Evolutionary conservation across 345 rosid genomes (phyloP).

Genomic region (Diplotaxis tenuifolia): DNA sequence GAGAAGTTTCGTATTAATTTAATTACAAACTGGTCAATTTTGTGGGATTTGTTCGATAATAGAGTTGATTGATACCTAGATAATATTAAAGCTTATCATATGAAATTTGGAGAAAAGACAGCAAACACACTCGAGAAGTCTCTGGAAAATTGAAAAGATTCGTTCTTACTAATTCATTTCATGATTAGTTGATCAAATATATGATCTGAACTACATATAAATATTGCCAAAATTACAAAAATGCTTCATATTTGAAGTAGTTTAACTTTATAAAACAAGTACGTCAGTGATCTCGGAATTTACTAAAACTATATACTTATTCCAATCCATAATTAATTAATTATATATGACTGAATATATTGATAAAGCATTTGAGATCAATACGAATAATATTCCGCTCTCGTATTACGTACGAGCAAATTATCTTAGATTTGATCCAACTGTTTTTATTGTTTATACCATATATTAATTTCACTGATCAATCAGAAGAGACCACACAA

Average conservation of each 20-base stretch:
- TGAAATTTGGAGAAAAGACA: conserved; percentile 15
- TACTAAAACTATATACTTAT: neutral
- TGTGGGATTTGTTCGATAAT: conserved; percentile 22
- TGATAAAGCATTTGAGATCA: neutral
- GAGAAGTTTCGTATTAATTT: conserved; percentile 1
- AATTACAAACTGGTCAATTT: conserved; percentile 14
- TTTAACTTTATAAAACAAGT: neutral
- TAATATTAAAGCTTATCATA: conserved; percentile 22
- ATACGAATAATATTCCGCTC: neutral
- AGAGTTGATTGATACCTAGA: conserved; percentile 28
- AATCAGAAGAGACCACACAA: neutral
- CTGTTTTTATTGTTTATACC: neutral
- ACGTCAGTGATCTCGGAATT: neutral
- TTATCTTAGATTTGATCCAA: neutral
- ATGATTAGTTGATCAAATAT: conserved; percentile 24
- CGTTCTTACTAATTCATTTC: neutral
- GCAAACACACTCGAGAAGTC: conserved; percentile 23
- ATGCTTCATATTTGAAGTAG: neutral
- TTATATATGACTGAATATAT: neutral
- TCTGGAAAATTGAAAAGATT: conserved; percentile 13
- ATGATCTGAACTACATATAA: conserved; percentile 2
- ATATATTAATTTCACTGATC: neutral
- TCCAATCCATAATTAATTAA: neutral
- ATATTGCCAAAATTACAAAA: neutral
- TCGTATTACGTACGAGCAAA: neutral